Evolutionary conservation across 2,329 filamentous ascomycete species (phyloP).

Genomic region (Apiospora marii): DNA sequence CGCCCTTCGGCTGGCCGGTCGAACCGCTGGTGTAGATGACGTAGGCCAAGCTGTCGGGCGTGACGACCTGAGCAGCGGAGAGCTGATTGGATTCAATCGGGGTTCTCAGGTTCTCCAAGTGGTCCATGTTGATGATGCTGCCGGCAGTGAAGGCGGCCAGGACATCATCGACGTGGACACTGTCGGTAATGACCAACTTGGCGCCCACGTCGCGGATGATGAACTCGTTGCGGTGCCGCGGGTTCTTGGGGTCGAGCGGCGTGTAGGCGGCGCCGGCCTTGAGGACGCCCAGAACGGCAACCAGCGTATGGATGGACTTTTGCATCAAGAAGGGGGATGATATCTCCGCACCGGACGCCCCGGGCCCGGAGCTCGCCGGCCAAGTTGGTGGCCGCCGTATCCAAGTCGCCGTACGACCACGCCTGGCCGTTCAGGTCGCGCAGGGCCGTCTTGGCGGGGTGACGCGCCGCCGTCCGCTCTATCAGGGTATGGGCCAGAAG

Average conservation of each 20-base stretch:
- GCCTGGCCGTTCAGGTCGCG: conserved; percentile 2
- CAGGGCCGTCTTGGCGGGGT: conserved; percentile 22
- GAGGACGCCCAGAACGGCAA: conserved; percentile 37
- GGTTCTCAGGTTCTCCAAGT: neutral
- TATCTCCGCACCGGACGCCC: conserved; percentile 28
- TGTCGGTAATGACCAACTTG: conserved; percentile 25
- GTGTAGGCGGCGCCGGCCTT: conserved; percentile 42
- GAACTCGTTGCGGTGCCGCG: conserved; percentile 32
- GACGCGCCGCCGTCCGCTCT: conserved; percentile 23
- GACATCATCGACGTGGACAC: conserved; percentile 49
- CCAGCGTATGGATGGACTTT: conserved; percentile 33
- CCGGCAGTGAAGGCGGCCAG: conserved; percentile 24
- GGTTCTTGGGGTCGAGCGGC: conserved; percentile 36
- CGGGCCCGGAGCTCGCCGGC: conserved; percentile 25
- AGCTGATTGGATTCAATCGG: neutral
- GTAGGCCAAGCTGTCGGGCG: conserved; percentile 26
- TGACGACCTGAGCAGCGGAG: neutral
- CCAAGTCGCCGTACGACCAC: conserved; percentile 21
- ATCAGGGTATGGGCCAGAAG: conserved; percentile 25
- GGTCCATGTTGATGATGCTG: conserved; percentile 5
- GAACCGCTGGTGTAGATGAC: conserved; percentile 18
- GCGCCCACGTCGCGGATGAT: conserved; percentile 29
- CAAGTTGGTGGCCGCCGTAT: conserved; percentile 20
- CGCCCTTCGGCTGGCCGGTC: conserved; percentile 7
- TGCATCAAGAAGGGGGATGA: conserved; percentile 36